Percentiles rank a stretch among this genome's conserved stretches.
These are phyloP conservation scores for Globisporangium nodosum DNA, from an alignment of 352 stramenopile genomes.

Conservation along the genomic window DNA sequence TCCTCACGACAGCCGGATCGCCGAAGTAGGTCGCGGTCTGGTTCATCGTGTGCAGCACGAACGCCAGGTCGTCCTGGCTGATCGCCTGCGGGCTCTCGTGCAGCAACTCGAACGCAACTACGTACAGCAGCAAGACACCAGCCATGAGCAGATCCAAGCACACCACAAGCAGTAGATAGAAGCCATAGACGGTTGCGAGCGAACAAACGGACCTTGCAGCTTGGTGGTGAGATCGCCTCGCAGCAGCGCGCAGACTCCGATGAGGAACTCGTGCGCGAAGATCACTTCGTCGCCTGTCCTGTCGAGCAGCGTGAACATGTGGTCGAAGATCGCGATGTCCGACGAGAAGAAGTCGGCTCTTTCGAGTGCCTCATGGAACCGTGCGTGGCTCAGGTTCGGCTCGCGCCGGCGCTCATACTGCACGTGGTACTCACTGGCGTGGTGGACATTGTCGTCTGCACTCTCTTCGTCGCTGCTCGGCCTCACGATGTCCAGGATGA, in stretches of 20 bases:
- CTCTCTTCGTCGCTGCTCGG: not conserved
- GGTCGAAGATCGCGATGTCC: constrained; percentile 46
- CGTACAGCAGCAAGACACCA: not conserved
- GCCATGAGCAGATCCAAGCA: not conserved
- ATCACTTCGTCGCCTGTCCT: constrained; percentile 49
- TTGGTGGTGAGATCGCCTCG: constrained; percentile 33
- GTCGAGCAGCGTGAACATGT: constrained; percentile 58
- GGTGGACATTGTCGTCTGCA: not conserved
- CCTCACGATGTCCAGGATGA: not conserved
- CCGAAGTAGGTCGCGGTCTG: constrained; percentile 50
- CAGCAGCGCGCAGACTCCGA: constrained; percentile 35
- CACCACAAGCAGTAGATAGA: not conserved
- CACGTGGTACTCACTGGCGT: not conserved
- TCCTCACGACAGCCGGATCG: constrained; percentile 32
- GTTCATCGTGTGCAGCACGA: constrained; percentile 39
- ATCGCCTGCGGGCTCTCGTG: constrained; percentile 8
- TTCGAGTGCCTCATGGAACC: constrained; percentile 39
- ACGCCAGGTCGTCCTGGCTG: constrained; percentile 24
- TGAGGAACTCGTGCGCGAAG: constrained; percentile 33
- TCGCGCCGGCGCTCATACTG: constrained; percentile 7
- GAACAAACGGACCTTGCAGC: constrained; percentile 29
- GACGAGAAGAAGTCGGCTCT: constrained; percentile 32
- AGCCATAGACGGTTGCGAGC: no score
- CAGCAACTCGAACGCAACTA: constrained; percentile 13
- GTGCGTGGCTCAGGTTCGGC: constrained; percentile 27